phyloP scores from a whole-genome alignment of 2,329 filamentous ascomycete species.

The Cladophialophora exuberans region DNA sequence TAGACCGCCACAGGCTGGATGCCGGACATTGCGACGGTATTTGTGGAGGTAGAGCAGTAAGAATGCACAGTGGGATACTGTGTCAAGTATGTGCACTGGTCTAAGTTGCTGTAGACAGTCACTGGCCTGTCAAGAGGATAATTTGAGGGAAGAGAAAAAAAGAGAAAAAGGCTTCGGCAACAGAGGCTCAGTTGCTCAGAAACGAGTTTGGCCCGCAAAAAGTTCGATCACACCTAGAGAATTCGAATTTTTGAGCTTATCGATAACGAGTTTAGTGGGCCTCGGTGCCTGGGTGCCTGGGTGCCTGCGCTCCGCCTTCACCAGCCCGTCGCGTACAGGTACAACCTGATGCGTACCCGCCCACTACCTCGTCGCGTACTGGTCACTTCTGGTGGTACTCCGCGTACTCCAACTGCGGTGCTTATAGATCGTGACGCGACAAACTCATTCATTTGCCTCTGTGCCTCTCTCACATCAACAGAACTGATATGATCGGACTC shows the following conservation, averaged over 20 bases:
- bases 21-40: conserved; percentile 44
- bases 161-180: conserved; percentile 1
- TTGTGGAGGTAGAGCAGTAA: neutral
- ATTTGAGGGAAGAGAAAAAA: conserved; percentile 8
- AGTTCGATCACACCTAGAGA: too few species aligned
- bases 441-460: neutral
- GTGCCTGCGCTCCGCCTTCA: neutral
- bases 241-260: conserved; percentile 4
- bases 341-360: too few species aligned
- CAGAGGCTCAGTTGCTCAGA: conserved; percentile 16
- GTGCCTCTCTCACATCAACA: neutral
- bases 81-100: neutral
- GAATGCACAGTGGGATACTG: neutral
- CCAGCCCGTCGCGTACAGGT: neutral
- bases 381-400: too few species aligned
- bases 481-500: neutral
- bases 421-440: neutral
- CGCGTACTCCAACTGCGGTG: too few species aligned
- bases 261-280: conserved; percentile 1
- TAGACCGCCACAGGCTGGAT: conserved; percentile 76
- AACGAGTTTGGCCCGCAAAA: conserved; percentile 12
- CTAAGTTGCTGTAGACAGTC: neutral
- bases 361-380: too few species aligned
- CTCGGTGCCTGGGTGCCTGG: neutral
- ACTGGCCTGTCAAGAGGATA: neutral